Evolutionary conservation across 176 grass and related monocot genomes (phyloP), one percentile per base, ranked within the genome.

Genomic region (Lolium rigidum): DNA sequence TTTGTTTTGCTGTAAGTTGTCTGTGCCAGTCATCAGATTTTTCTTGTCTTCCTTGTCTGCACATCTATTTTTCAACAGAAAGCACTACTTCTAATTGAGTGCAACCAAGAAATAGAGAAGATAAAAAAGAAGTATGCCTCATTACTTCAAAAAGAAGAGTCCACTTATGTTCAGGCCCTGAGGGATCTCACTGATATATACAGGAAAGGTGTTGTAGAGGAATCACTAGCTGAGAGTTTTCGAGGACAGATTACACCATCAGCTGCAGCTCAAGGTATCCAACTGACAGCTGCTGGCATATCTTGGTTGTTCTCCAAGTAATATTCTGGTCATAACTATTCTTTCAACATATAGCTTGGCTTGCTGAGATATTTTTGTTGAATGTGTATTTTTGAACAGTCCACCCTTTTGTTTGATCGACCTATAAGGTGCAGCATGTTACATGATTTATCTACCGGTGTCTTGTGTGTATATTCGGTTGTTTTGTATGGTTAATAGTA

Each of bases 151-250:
- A 44, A 90, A 64, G 88, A 92, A 80, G 83, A 92, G 51, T 76
- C 81, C 4, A 9, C 13, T 18, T 89, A 86, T 89, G 49, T 55
- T 75, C 84, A 10, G 51, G 64, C 7, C n/a, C 51, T 31, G 67
- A 37, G 38, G 31, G 47, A 68, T 7, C 88, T 95, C 50, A n/a
- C 70, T 18, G 59, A 47, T 76, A 9, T 92, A 15, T 91, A 77
- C 78, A 70, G 7, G 49, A 98, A 94, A 89, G 84, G 94, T 60
- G 31, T n/a, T 11, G 17, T 77, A 25, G 82, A 92, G 65, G 92
- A 92, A 59, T 64, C 85, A 81, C n/a, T 95, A 71, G 90, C 91
- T 39, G 90, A 92, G 70, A 74, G 82, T 85, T 94, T 98, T 82
- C 83, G 49, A 56, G 31, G 31, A 35, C 31, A 56, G 71, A 22